Base-by-base conservation (phyloP, 257 asterid species). In the Coffea eugenioides region DNA sequence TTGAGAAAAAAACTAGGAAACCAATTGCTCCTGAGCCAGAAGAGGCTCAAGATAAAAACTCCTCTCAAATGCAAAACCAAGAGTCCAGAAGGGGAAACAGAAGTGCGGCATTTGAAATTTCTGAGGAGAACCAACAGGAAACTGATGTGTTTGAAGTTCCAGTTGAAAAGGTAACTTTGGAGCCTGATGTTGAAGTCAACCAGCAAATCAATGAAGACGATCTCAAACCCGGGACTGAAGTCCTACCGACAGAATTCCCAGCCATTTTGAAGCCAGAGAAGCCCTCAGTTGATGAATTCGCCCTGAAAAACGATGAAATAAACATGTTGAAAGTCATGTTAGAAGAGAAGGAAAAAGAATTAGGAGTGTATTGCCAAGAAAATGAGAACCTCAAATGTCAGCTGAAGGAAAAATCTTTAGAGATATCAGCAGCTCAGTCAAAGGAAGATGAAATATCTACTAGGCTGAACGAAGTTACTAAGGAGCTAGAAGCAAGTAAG, bases 91-190 rank as follows among this genome's bases (percentile, higher is more conserved):
- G 80, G 51, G 88, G 76, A 14, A 34, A 65, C 25, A 12, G 48
- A 20, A 76, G 56, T 51, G 62, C 46, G 5, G 67, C 21, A 34
- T 69, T 14, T 69, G 89, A 84, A 83, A 71, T 80, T 5, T 56
- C 88, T 15, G 89, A 90, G 62, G 91, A 89, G 57, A 77, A 84
- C 77, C 85, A 85, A 80, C 81, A 80, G 76, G 97, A 87, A 85
- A 92, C 95, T 1, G 98, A 92, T 68, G 97, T 93, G 79, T 94
- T 89, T 34, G 97, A 92, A 83, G 93, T 92, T 75, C 94, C 90
- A 1, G 14, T 88, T n/a, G 90, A 84, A 87, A 86, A 88, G 82
- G 74, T 59, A 66, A 57, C 85, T 0, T 71, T 84, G 77, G 91
- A 86, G 61, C 75, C 90, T 65, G 82, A 75, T 62, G 79, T 77